These are phyloP conservation scores for Dactylellina haptotyla DNA, from an alignment of 2,329 filamentous ascomycete species.

Conservation along the genomic window DNA sequence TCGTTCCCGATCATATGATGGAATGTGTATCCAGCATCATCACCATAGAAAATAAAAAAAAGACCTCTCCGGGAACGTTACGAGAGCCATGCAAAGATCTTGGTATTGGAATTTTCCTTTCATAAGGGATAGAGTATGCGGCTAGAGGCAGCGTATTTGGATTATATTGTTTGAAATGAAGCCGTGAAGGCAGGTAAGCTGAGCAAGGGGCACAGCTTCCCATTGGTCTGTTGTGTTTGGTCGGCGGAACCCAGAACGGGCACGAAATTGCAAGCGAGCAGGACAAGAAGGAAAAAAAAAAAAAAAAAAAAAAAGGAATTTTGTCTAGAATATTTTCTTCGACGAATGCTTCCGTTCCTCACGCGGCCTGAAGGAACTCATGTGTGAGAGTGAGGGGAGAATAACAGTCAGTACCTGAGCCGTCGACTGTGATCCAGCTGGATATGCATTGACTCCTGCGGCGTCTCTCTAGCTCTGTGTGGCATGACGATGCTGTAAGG, in stretches of 20 bases:
- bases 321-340: slow-evolving; percentile 19
- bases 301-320: neutral
- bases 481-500: slow-evolving; percentile 40
- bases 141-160: slow-evolving; percentile 26
- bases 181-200: slow-evolving; percentile 34
- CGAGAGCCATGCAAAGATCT: no score
- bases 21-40: slow-evolving; percentile 7
- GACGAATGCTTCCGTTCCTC: slow-evolving; percentile 41
- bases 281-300: neutral
- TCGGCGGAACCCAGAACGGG: neutral
- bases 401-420: neutral
- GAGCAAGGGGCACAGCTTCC: slow-evolving; percentile 33
- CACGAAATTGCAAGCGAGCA: slow-evolving; percentile 15
- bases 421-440: neutral
- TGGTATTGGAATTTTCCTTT: neutral
- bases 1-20: slow-evolving; percentile 22
- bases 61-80: no score
- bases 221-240: neutral
- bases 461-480: slow-evolving; percentile 8
- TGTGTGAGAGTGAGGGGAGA: neutral
- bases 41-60: no score
- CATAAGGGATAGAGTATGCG: slow-evolving; percentile 1
- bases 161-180: slow-evolving; percentile 31
- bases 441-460: slow-evolving; percentile 7
- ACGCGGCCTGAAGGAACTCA: slow-evolving; percentile 17